Evolutionary conservation across 805 yeast species (phyloP).

Genomic region (Brettanomyces sp.): DNA sequence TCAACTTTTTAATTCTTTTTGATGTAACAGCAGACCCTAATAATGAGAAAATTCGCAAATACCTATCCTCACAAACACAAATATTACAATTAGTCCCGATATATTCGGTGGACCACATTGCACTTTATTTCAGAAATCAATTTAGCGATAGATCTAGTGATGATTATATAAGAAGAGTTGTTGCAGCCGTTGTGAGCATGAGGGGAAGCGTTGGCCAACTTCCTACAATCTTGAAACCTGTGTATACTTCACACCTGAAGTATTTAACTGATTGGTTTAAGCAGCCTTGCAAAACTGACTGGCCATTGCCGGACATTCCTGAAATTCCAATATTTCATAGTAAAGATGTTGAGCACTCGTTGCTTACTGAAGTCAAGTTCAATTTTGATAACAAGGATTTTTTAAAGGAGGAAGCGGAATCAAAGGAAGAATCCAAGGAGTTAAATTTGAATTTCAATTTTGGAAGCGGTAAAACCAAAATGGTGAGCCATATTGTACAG

Average conservation of each 20-base stretch:
- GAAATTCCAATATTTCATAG: conserved; percentile 53
- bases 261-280: conserved; percentile 54
- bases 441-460: conserved; percentile 10
- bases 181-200: conserved; percentile 75
- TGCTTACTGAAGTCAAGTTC: conserved; percentile 65
- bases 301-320: conserved; percentile 78
- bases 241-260: conserved; percentile 55
- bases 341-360: conserved; percentile 69
- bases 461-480: conserved; percentile 13
- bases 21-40: conserved; percentile 22
- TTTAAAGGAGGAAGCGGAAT: conserved; percentile 23
- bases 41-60: conserved; percentile 8
- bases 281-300: conserved; percentile 27
- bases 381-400: conserved; percentile 44
- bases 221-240: conserved; percentile 72
- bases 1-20: conserved; percentile 23
- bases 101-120: conserved; percentile 79
- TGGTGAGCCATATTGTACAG: conserved; percentile 24
- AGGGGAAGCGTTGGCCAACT: conserved; percentile 75
- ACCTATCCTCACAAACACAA: conserved; percentile 17
- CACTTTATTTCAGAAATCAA: conserved; percentile 34
- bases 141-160: conserved; percentile 18
- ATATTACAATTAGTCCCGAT: conserved; percentile 64
- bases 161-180: conserved; percentile 49
- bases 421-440: conserved; percentile 8